Evolutionary conservation across 78 protist genomes (phyloP).

Genomic region (Dictyostelium intermedium): DNA sequence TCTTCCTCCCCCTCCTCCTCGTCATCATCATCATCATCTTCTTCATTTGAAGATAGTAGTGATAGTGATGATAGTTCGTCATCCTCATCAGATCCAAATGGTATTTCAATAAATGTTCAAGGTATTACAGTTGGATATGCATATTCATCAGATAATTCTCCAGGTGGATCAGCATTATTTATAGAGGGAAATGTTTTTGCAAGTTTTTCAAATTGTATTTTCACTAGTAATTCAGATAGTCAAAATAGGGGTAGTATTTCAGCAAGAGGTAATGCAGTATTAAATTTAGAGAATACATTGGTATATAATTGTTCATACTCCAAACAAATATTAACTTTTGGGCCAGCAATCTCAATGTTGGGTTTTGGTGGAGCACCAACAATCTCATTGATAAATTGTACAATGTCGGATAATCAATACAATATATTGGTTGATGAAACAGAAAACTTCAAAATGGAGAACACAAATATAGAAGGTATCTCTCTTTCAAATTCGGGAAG

Average conservation of each 20-base stretch:
- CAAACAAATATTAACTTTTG: not conserved
- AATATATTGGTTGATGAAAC: constrained; percentile 26
- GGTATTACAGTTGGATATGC: constrained; percentile 16
- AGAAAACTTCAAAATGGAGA: not conserved
- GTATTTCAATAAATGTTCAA: not conserved
- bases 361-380: not conserved
- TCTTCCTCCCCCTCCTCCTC: not conserved
- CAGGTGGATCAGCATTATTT: constrained; percentile 32
- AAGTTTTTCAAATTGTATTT: constrained; percentile 2
- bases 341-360: not conserved
- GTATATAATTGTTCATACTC: not conserved
- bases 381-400: not conserved
- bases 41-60: not conserved
- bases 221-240: not conserved
- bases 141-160: constrained; percentile 1
- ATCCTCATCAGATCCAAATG: not conserved
- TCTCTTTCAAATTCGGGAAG: no score
- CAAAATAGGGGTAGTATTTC: constrained; percentile 16
- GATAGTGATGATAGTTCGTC: not conserved
- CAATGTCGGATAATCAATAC: not conserved
- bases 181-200: constrained; percentile 16
- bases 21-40: not conserved
- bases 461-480: not conserved
- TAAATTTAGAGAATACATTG: not conserved
- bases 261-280: constrained; percentile 10